Conservation (phyloP, 2,329 filamentous ascomycete genomes). For the Cladosporium austrohemisphaericum region DNA sequence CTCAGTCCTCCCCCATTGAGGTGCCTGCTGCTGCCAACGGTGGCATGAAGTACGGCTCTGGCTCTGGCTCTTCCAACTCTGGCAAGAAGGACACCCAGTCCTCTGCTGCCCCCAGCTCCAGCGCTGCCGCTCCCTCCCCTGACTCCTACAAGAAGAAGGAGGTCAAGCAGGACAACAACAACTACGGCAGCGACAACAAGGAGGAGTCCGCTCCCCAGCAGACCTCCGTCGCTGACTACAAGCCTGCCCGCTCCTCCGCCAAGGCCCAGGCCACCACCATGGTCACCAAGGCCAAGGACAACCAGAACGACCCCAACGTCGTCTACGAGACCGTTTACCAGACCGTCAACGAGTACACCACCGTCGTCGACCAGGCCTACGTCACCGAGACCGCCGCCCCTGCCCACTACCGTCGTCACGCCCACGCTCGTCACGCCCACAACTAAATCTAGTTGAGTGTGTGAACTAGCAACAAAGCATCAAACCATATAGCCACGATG, state of each 20-base stretch:
- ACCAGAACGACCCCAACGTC: neutral
- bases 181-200: neutral
- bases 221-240: neutral
- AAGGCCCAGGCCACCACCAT: conserved; percentile 6
- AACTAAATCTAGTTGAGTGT: no score
- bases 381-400: conserved; percentile 37
- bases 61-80: neutral
- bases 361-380: conserved; percentile 35
- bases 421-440: conserved; percentile 4
- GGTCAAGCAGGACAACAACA: neutral
- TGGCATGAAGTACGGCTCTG: conserved; percentile 5
- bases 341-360: conserved; percentile 23
- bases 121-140: conserved; percentile 7
- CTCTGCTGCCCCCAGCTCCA: conserved; percentile 7
- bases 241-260: neutral
- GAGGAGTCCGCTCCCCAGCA: neutral
- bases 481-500: no score
- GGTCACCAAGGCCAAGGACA: neutral
- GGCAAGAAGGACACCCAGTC: neutral
- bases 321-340: conserved; percentile 9
- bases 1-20: conserved; percentile 13
- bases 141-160: conserved; percentile 11
- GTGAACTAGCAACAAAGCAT: no score
- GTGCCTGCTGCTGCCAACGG: conserved; percentile 9
- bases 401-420: conserved; percentile 18